These are phyloP conservation scores for Dendrobium nobile DNA, from an alignment of 106 monocot species.

Conservation along the genomic window DNA sequence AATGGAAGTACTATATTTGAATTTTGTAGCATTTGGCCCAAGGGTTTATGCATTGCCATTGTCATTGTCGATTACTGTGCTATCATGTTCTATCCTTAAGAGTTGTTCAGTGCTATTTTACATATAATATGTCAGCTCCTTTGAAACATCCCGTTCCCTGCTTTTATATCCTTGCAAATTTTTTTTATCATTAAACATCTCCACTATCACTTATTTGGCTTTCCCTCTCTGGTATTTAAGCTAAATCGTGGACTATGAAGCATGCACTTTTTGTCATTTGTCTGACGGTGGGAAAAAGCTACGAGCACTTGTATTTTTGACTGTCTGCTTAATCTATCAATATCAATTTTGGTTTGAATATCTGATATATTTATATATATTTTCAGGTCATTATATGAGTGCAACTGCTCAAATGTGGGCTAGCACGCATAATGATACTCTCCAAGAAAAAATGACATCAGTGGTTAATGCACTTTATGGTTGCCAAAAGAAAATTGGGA, in stretches of 20 bases:
- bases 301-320: neutral
- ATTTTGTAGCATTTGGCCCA: neutral
- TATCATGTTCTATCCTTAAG: neutral
- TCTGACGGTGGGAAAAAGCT: neutral
- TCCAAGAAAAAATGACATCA: slow-evolving; percentile 54
- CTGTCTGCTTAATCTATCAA: neutral
- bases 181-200: neutral
- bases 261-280: neutral
- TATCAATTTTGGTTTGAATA: neutral
- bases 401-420: slow-evolving; percentile 91
- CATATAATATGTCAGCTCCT: neutral
- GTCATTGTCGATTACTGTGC: neutral
- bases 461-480: slow-evolving; percentile 62
- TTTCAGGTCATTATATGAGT: slow-evolving; percentile 95
- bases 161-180: neutral
- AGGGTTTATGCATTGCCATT: neutral
- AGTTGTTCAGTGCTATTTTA: neutral
- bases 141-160: neutral
- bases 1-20: neutral
- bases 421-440: slow-evolving; percentile 65
- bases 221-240: neutral
- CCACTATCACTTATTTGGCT: neutral
- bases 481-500: slow-evolving; percentile 85
- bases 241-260: neutral
- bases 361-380: neutral